Evolutionary conservation across 768 basidiomycete species (phyloP), one percentile per base, ranked within the genome.

Genomic region (Lactifluus volemus): DNA sequence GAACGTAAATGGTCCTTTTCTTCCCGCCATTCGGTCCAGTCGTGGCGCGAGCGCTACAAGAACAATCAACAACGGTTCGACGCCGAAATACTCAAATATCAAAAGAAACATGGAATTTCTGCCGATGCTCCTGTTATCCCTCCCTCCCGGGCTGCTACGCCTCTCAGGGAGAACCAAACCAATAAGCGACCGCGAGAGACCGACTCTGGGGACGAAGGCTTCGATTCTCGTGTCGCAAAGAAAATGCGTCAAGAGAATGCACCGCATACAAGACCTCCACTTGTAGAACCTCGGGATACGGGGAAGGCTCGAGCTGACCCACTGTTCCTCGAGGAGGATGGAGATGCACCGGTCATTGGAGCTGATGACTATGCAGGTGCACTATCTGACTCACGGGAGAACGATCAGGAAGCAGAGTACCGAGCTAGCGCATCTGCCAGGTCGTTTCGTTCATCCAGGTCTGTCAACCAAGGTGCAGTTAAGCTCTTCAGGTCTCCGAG

Each of bases 1-100:
- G 60, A 73, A 0, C 65, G 67, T 0, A 70, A 68, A 61, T 85
- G 83, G 82, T 70, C 74, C 11, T 86, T 83, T 81, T 70, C 77
- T n/a, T 62, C 52, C 17, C 71, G 69, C 6, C 86, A 85, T 68
- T 3, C 83, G 3, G 81, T 76, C 81, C 75, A 76, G n/a, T 83
- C 83, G 4, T 87, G 86, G 86, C 78, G 83, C 25, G 78, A 82
- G 49, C 76, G 79, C n/a, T 87, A 86, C 64, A 73, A 68, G 61
- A 81, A 75, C 63, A 74, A 85, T 52, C 53, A 73, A 42, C 65
- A 38, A 0, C 25, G 64, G 0, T 84, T 82, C 54, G 77, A 85
- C 61, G 30, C 10, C 2, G 53, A 49, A n/a, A 84, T 86, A 42
- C 63, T 53, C 41, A 67, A 48, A 9, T 79, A 78, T 59, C 77